Evolutionary conservation across 495 filamentous ascomycete genomes (phyloP).

Genomic region (Aspergillus incahuasiensis): DNA sequence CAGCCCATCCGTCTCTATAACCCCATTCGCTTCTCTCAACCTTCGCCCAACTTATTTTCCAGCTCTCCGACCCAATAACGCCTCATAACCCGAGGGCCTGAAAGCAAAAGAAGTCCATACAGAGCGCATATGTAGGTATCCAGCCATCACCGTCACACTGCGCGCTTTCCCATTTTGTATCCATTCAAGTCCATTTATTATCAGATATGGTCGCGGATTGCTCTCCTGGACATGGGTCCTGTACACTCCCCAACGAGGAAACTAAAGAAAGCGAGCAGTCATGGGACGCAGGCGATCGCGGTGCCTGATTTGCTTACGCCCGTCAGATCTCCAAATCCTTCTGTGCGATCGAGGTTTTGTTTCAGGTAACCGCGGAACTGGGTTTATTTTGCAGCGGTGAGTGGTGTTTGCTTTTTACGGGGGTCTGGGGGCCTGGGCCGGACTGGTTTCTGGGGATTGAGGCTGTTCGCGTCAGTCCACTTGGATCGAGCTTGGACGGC

Average conservation of each 20-base stretch:
- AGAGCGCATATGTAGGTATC: background rate
- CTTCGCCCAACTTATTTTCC: background rate
- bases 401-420: background rate
- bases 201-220: background rate
- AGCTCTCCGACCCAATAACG: background rate
- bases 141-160: background rate
- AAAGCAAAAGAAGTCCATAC: background rate
- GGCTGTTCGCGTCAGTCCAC: background rate
- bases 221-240: background rate
- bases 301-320: conserved; percentile 16
- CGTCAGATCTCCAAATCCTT: conserved; percentile 5
- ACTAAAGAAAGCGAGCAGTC: background rate
- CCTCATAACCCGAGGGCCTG: background rate
- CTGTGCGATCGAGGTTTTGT: conserved; percentile 1
- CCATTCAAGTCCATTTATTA: background rate
- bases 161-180: background rate
- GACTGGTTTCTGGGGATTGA: background rate
- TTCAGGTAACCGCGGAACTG: background rate
- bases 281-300: background rate
- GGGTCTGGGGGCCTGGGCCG: background rate
- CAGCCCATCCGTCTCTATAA: background rate
- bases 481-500: too few species aligned
- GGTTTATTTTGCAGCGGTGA: background rate
- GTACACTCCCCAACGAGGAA: conserved; percentile 6
- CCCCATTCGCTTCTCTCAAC: background rate